Percentiles rank a stretch among this genome's conserved stretches.
These are phyloP conservation scores for Tagetes patula DNA, from an alignment of 129 eudicot genomes.

Conservation along the genomic window DNA sequence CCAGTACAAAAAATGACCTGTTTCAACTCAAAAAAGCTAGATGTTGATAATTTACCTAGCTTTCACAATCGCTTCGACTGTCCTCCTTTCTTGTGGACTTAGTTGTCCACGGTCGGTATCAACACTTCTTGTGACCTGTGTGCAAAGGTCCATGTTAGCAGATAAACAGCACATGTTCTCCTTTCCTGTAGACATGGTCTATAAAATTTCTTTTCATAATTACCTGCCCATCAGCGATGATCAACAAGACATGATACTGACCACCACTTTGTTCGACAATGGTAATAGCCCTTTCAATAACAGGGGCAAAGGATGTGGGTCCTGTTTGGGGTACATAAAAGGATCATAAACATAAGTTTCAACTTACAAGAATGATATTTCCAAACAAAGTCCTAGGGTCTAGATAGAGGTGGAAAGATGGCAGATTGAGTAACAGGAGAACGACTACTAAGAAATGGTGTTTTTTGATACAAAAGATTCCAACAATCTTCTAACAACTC, in stretches of 20 bases:
- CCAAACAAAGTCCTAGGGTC: not conserved
- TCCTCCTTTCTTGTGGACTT: constrained; percentile 84
- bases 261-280: constrained; percentile 99
- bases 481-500: too few relatives aligned
- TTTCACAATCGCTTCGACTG: constrained; percentile 88
- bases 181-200: not conserved
- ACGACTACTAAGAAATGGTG: too few relatives aligned
- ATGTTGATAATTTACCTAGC: constrained; percentile 61
- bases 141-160: constrained; percentile 7
- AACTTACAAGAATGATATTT: constrained; percentile 12
- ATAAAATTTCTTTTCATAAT: not conserved
- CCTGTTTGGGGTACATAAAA: constrained; percentile 44
- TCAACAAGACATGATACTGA: constrained; percentile 91
- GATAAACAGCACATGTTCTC: not conserved
- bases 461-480: too few relatives aligned
- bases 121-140: constrained; percentile 92
- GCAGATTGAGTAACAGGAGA: not conserved
- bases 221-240: constrained; percentile 99
- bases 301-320: constrained; percentile 94
- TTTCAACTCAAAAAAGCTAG: not conserved
- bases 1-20: not conserved
- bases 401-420: not conserved
- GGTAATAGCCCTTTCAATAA: constrained; percentile 88
- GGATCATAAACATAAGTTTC: constrained; percentile 7
- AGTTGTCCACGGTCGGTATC: constrained; percentile 75